Base-by-base conservation (phyloP, 2,329 filamentous ascomycete species). In the Tolypocladium guangdongense region DNA sequence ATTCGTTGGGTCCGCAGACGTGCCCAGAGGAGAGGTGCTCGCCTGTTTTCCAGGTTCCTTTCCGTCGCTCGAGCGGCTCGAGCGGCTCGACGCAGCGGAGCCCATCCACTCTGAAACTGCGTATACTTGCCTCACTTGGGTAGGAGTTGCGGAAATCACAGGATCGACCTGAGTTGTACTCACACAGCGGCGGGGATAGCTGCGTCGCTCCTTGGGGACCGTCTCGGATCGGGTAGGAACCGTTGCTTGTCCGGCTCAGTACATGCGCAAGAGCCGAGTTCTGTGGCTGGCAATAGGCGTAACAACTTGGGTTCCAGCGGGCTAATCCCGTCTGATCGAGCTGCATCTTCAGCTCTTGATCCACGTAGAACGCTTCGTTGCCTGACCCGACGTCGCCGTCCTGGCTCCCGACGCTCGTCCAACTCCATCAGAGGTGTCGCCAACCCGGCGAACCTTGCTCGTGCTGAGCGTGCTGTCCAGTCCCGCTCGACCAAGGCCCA, bases 331-430 rank as follows among this genome's bases (percentile, higher is more conserved):
- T 37, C 30, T 30, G 24, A 43, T 48, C 36, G 16, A 7, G 20
- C 36, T 51, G 43, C 49, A 41, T n/a, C 16, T 51, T 54, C 49
- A 54, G 52, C 52, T 54, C 30, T n/a, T 5, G 35, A 41, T 24
- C 46, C 35, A 48, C 47, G 51, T 39, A 38, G 2, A 39, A 12
- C 14, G 27, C 27, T 22, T 36, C 14, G 46, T 32, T 49, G 30
- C 30, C 30, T 14, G 24, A 30, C 35, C 45, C 33, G 30, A 41
- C 27, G 41, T 38, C 14, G 48, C 33, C 38, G 33, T 22, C 16
- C 35, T 18, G 20, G 20, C 5, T 49, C 35, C 22, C 32, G 27
- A 41, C 45, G 45, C 45, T 33, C 16, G 43, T 47, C 43, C 43
- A 47, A 47, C 43, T 27, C 24, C 18, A 20, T 47, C 27, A 20